These are phyloP conservation scores for Stentor roeselii DNA, from an alignment of 73 alveolate genomes.

Conservation along the genomic window DNA sequence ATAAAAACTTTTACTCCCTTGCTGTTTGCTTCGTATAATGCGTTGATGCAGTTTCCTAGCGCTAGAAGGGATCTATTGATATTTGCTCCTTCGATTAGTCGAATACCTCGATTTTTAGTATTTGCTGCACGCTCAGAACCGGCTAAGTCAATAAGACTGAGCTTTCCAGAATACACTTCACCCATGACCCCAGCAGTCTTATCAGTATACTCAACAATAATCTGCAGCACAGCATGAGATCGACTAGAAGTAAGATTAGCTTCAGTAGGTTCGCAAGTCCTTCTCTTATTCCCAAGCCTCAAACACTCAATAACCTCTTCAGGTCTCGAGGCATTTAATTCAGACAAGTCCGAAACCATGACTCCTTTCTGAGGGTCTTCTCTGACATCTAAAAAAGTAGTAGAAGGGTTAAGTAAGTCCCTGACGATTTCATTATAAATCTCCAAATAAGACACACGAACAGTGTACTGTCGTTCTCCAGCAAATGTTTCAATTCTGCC, in stretches of 20 bases:
- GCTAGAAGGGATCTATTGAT: constrained; percentile 92
- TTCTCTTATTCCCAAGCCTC: constrained; percentile 90
- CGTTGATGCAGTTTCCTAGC: constrained; percentile 98
- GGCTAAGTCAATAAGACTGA: constrained; percentile 97
- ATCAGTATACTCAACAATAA: constrained; percentile 80
- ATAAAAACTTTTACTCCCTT: constrained; percentile 74
- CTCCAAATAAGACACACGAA: constrained; percentile 75
- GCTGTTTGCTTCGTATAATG: constrained; percentile 91
- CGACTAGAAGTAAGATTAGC: constrained; percentile 96
- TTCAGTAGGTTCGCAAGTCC: constrained; percentile 99
- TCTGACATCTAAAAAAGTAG: constrained; percentile 79
- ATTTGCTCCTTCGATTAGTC: constrained; percentile 98
- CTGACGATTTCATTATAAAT: constrained; percentile 76
- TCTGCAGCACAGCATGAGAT: constrained; percentile 92
- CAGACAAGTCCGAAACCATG: constrained; percentile 79
- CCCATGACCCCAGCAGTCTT: constrained; percentile 73
- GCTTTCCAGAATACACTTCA: constrained; percentile 84
- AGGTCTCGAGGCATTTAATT: constrained; percentile 68
- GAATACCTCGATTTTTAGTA: constrained; percentile 96
- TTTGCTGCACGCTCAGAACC: constrained; percentile 99
- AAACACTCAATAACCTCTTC: constrained; percentile 82
- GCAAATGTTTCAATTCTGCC: constrained; percentile 53
- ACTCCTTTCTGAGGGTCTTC: constrained; percentile 91
- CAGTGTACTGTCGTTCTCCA: constrained; percentile 65
- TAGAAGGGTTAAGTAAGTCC: constrained; percentile 72